Percentiles rank a stretch among this genome's conserved stretches.
Conservation (phyloP, 495 filamentous ascomycete species). For the Elasticomyces elasticus region DNA sequence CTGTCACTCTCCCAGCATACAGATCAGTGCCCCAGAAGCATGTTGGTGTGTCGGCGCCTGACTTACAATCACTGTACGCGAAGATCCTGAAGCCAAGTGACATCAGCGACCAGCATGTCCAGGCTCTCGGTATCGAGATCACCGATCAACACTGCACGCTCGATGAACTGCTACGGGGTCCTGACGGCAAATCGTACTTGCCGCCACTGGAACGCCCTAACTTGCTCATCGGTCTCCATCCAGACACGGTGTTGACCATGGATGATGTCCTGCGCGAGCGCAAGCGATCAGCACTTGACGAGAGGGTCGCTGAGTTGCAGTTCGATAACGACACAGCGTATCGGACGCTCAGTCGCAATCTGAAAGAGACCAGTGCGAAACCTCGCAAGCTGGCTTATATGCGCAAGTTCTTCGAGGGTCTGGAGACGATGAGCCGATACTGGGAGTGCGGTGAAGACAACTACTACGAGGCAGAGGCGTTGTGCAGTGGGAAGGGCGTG, state of each 20-base stretch:
- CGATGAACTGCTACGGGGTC: conserved; percentile 38
- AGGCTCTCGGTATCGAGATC: conserved; percentile 44
- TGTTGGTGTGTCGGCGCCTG: conserved; percentile 10
- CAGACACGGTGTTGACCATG: conserved; percentile 27
- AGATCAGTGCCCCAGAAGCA: not conserved
- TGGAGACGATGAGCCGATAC: conserved; percentile 51
- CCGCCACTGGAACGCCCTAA: conserved; percentile 29
- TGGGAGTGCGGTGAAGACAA: conserved; percentile 54
- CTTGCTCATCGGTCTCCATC: not conserved
- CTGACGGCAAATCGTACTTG: conserved; percentile 32
- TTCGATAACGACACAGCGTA: conserved; percentile 51
- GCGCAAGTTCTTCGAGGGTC: conserved; percentile 50
- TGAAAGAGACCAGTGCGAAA: conserved; percentile 31
- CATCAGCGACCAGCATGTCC: conserved; percentile 40
- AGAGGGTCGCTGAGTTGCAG: conserved; percentile 40
- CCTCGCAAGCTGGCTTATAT: conserved; percentile 44
- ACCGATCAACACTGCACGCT: conserved; percentile 33
- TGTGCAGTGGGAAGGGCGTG: not conserved
- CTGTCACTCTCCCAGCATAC: conserved; percentile 26
- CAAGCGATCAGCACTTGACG: conserved; percentile 39
- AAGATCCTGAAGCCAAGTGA: conserved; percentile 45
- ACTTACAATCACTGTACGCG: conserved; percentile 37
- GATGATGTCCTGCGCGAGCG: conserved; percentile 44
- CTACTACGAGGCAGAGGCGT: conserved; percentile 30
- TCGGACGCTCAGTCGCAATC: conserved; percentile 39